Conservation (phyloP, 441 rosid genomes). For the Dalechampia spathulata region DNA sequence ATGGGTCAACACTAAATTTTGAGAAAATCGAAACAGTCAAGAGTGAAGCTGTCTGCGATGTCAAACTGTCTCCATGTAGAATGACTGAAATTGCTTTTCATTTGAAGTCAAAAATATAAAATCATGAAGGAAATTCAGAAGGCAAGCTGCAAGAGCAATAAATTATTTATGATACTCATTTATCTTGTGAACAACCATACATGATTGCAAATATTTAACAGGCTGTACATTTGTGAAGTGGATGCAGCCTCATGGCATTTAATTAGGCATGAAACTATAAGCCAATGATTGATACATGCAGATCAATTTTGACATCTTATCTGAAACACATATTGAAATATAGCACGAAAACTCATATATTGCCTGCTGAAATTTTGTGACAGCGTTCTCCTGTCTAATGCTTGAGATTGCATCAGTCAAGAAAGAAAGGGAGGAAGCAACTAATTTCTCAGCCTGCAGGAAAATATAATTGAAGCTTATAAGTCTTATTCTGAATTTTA, state of each 20-base stretch:
- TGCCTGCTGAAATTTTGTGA: constrained; percentile 65
- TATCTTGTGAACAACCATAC: not conserved
- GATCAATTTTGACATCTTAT: not conserved
- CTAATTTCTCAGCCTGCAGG: constrained; percentile 78
- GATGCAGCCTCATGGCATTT: no score
- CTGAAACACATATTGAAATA: not conserved
- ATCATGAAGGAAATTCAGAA: not conserved
- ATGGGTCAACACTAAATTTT: constrained; percentile 9
- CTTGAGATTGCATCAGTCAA: constrained; percentile 38
- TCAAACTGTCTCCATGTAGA: not conserved
- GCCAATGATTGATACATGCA: not conserved
- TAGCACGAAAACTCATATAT: no score
- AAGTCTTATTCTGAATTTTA: constrained; percentile 8
- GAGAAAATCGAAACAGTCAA: not conserved
- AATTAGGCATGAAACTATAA: not conserved
- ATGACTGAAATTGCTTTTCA: not conserved
- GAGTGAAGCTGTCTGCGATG: not conserved
- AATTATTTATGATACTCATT: not conserved
- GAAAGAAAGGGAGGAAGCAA: constrained; percentile 71
- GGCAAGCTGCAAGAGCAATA: not conserved
- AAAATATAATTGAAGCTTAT: constrained; percentile 11
- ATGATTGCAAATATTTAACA: no score
- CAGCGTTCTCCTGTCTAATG: constrained; percentile 28
- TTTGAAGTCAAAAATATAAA: not conserved
- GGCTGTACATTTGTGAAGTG: no score